Evolutionary conservation across 192 early-diverging fungal species (phyloP), one percentile per base, ranked within the genome.

Genomic region (Coemansia sp.): DNA sequence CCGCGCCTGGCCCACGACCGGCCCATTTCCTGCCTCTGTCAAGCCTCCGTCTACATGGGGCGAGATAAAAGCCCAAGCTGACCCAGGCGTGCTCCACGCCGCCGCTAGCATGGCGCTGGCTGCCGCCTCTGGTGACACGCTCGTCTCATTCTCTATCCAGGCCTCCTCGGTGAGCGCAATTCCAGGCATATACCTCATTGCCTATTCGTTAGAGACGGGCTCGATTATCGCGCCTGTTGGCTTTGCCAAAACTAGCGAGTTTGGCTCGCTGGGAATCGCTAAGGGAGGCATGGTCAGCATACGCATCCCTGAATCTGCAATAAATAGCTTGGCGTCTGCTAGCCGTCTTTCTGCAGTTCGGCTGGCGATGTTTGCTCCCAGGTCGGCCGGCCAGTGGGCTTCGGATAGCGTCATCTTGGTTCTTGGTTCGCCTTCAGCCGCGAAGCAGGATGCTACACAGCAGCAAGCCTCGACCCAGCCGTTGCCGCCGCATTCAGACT

Each of bases 251-350:
- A 25, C 43, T 2, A 57, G 27, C 10, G 51, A 67, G 15, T 37
- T 53, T 25, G 20, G 15, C 7, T 12, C 56, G 3, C 25, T 67
- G n/a, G 65, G 65, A n/a, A 22, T 67, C 24, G 22, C 10, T 12
- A 60, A 37, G 35, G 65, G 65, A n/a, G 65, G 65, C 12, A 67
- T 67, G 65, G 65, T 67, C 40, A 67, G 65, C 25, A 56, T 67
- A 31, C 65, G 65, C 40, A 67, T 67, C 15, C 58, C 65, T 15
- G 43, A 29, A 6, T 9, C 56, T 35, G 10, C 32, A 39, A 36
- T 68, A 15, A 37, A 51, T 6, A 35, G 17, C 4, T 27, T 68
- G 32, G 35, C 42, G 9, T 46, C 25, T 6, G n/a, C 43, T 22
- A 61, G 47, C 32, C 37, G 49, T 6, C 24, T 37, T 2, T 27